Percentiles rank a stretch among this genome's conserved stretches.
Evolutionary conservation across 139 green algal species (phyloP).

Genomic region (Coccomyxa sp.): DNA sequence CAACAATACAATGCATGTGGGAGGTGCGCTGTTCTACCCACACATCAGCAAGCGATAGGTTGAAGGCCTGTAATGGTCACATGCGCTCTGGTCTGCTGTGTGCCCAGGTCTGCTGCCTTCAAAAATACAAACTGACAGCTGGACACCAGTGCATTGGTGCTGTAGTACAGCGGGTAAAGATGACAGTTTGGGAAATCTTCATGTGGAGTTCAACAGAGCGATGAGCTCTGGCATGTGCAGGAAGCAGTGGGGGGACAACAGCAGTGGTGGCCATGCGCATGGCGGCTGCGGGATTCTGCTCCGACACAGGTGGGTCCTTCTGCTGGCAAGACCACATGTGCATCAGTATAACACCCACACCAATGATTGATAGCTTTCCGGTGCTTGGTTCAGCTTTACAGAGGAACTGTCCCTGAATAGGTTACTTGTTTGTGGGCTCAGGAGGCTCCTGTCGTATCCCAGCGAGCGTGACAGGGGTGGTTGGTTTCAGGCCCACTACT

Average conservation of each 20-base stretch:
- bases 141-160: too few relatives aligned
- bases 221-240: background rate
- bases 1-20: constrained; percentile 9
- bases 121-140: too few relatives aligned
- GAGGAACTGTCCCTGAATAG: too few relatives aligned
- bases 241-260: constrained; percentile 15
- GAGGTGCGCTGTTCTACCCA: constrained; percentile 1
- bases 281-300: constrained; percentile 14
- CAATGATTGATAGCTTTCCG: background rate
- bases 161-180: too few relatives aligned
- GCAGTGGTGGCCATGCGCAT: constrained; percentile 4
- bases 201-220: too few relatives aligned
- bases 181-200: too few relatives aligned
- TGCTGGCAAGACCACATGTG: too few relatives aligned
- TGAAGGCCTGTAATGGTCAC: background rate
- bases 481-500: constrained; percentile 13
- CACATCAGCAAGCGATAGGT: background rate
- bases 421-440: too few relatives aligned
- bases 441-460: constrained; percentile 17
- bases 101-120: too few relatives aligned
- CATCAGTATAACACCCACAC: background rate
- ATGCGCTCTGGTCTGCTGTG: too few relatives aligned
- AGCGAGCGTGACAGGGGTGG: constrained; percentile 3
- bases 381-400: too few relatives aligned
- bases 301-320: constrained; percentile 4